Percentiles rank a stretch among this genome's conserved stretches.
These are phyloP conservation scores for Cucumis melo DNA, from an alignment of 306 rosid genomes.

Conservation along the genomic window DNA sequence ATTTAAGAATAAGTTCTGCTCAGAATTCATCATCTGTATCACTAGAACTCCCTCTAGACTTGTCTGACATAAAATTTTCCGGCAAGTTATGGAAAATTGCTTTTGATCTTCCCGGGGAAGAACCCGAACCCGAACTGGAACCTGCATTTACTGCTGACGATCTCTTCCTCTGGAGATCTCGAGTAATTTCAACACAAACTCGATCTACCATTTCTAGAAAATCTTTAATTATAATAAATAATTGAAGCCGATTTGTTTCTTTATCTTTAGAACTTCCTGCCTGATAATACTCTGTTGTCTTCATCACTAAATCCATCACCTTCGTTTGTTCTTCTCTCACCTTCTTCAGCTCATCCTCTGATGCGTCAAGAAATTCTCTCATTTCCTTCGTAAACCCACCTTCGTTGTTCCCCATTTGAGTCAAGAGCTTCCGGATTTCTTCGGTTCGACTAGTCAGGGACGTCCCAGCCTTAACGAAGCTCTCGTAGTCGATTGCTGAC, in stretches of 20 bases:
- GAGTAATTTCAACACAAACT: slow-evolving; percentile 64
- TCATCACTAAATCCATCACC: slow-evolving; percentile 50
- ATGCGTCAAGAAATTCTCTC: slow-evolving; percentile 46
- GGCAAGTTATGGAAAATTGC: slow-evolving; percentile 25
- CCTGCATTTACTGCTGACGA: slow-evolving; percentile 13
- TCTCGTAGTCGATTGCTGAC: slow-evolving; percentile 42
- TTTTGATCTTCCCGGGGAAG: slow-evolving; percentile 11
- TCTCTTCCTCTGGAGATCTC: slow-evolving; percentile 52
- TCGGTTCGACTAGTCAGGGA: slow-evolving; percentile 26
- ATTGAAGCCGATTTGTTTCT: slow-evolving; percentile 43
- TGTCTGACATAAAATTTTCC: slow-evolving; percentile 32
- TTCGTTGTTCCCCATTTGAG: slow-evolving; percentile 26
- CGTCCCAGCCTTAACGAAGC: slow-evolving; percentile 28
- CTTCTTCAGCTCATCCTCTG: slow-evolving; percentile 42
- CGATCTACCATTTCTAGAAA: slow-evolving; percentile 82
- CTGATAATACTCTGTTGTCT: slow-evolving; percentile 62
- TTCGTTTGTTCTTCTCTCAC: slow-evolving; percentile 36
- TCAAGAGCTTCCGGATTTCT: slow-evolving; percentile 27
- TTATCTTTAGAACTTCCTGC: slow-evolving; percentile 49
- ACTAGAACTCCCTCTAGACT: slow-evolving; percentile 20
- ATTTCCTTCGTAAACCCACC: slow-evolving; percentile 58
- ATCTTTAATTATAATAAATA: slow-evolving; percentile 70
- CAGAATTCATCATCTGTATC: slow-evolving; percentile 23
- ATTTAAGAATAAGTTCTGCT: not conserved
- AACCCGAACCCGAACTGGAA: not conserved